These are phyloP conservation scores for Chlorella sp. DNA, from an alignment of 139 green algal species.

Conservation along the genomic window DNA sequence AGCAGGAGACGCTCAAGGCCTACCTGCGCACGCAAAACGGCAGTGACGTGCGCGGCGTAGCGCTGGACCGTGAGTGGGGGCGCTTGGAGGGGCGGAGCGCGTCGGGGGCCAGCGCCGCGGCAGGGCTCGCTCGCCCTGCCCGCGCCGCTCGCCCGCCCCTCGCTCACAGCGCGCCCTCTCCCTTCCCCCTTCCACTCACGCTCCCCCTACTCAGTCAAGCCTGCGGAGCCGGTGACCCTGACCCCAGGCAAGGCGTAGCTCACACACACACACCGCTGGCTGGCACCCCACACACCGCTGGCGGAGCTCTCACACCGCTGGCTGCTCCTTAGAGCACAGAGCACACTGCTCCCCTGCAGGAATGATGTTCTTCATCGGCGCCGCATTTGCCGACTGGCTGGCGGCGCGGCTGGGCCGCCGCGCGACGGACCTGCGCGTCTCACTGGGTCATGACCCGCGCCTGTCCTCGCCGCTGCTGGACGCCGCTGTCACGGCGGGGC, in stretches of 20 bases:
- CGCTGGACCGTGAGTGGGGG: constrained; percentile 61
- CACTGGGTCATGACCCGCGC: constrained; percentile 78
- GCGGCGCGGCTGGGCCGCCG: constrained; percentile 3
- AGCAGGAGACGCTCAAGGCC: constrained; percentile 1
- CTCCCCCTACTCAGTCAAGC: constrained; percentile 1
- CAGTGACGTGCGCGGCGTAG: constrained; percentile 89
- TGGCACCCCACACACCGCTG: too few species aligned
- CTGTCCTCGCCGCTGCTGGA: constrained; percentile 63
- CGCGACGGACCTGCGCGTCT: constrained; percentile 37
- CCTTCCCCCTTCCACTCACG: neutral
- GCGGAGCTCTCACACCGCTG: too few species aligned
- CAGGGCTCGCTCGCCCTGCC: neutral
- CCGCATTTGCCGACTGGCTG: constrained; percentile 81
- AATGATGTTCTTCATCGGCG: constrained; percentile 80
- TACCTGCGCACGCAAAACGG: constrained; percentile 87
- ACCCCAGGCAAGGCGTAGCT: too few species aligned
- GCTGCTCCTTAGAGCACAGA: too few species aligned
- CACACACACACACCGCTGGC: too few species aligned
- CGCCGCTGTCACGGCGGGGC: constrained; percentile 61
- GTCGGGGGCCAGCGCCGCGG: neutral
- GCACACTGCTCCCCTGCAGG: too few species aligned
- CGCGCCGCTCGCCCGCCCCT: neutral
- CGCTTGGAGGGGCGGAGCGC: too few species aligned
- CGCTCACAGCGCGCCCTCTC: neutral
- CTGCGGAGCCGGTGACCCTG: constrained; percentile 63